Evolutionary conservation across 1,139 yeast genomes (phyloP), one percentile per base, ranked within the genome.

Genomic region (Debaryomyces udenii): DNA sequence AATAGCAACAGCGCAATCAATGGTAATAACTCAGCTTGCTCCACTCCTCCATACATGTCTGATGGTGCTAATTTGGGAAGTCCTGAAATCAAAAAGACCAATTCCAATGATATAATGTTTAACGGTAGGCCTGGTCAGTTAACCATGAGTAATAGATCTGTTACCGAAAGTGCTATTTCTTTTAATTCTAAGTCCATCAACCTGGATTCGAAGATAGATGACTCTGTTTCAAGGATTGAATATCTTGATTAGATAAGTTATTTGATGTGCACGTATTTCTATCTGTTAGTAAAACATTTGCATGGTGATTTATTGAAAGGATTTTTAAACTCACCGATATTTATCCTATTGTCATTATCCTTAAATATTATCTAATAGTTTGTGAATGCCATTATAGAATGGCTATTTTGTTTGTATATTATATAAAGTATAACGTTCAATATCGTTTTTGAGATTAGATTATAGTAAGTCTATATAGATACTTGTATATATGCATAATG

Each of bases 81-180:
- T 29, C 65, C 66, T 5, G 45, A 42, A 27, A 49, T 59, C 11
- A 52, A 53, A 39, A 64, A 63, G 41, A 50, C 66, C 3, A 60
- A 57, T 35, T 64, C 69, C 6, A 59, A 60, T 40, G 70, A 64
- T 28, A 46, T 35, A 36, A 39, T 53, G 23, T 37, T 44, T 38
- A 41, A 49, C 29, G 46, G 47, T 9, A 57, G 73, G 44, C 74
- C 74, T 1, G 70, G 68, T 3, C 68, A 64, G 42, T 58, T 68
- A 32, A 45, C 60, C 3, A 45, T 58, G 45, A 51, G 51, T 29
- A 61, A 52, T 37, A 53, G 74, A 42, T 66, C 75, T 1, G 59
- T 53, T 11, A 70, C 76, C 1, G 76, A 70, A 33, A 65, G 70
- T 41, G 39, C 40, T 20, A 37, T 44, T 23, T 29, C 38, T 10